Percentiles rank a stretch among this genome's conserved stretches.
Evolutionary conservation across 345 rosid genomes (phyloP).

Genomic region (Boechera retrofracta): DNA sequence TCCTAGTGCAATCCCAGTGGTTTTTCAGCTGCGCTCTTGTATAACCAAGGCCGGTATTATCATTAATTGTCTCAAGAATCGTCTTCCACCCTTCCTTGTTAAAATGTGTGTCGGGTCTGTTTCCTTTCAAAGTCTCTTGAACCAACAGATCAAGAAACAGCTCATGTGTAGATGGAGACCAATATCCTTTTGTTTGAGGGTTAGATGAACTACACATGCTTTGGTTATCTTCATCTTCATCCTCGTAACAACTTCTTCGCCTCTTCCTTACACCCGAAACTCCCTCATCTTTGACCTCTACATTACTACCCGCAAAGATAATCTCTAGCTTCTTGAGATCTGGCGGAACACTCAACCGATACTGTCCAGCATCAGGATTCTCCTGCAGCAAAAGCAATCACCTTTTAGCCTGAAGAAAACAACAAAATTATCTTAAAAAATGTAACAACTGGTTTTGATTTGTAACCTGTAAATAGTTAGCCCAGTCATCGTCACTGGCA

Average conservation of each 20-base stretch:
- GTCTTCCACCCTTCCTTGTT: constrained; percentile 61
- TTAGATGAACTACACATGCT: constrained; percentile 43
- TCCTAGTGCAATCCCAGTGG: constrained; percentile 59
- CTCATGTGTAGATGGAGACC: constrained; percentile 57
- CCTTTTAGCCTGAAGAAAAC: constrained; percentile 2
- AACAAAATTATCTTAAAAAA: not conserved
- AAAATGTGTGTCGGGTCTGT: constrained; percentile 53
- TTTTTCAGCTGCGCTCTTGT: constrained; percentile 55
- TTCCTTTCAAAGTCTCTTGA: constrained; percentile 55
- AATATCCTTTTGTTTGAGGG: constrained; percentile 49
- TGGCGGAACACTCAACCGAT: constrained; percentile 51
- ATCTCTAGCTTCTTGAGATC: constrained; percentile 50
- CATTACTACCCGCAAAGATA: constrained; percentile 46
- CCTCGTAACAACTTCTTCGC: constrained; percentile 24
- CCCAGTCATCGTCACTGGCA: constrained; percentile 55
- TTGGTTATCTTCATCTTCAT: constrained; percentile 37
- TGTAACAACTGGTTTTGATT: not conserved
- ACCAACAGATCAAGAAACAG: constrained; percentile 54
- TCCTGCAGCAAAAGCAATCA: constrained; percentile 41
- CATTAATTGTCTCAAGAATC: constrained; percentile 50
- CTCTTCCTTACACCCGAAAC: constrained; percentile 32
- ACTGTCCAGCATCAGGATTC: constrained; percentile 59
- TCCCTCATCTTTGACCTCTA: constrained; percentile 31
- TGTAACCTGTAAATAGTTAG: constrained; percentile 47
- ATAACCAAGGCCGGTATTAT: constrained; percentile 46